A percentile compares a stretch with the other conserved stretches of the same genome.
These are phyloP conservation scores for Trichocomaceae sp. DNA, from an alignment of 2,329 filamentous ascomycete species.

Conservation along the genomic window DNA sequence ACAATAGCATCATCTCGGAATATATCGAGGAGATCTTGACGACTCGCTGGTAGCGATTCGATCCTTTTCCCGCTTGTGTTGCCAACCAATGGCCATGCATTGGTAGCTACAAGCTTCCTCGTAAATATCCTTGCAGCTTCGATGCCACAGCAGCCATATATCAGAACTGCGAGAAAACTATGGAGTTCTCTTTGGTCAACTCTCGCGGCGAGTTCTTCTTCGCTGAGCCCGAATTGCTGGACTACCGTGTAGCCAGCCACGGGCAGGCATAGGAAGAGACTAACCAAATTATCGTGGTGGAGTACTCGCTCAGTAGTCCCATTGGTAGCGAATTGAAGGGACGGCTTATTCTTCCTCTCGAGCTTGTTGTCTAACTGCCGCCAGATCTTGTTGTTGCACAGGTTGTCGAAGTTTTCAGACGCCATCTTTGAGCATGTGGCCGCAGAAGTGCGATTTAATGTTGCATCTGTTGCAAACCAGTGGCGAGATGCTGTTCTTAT, in stretches of 20 bases:
- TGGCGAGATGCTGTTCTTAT: too few species aligned
- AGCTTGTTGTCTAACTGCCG: slow-evolving; percentile 4
- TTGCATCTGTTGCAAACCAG: not conserved
- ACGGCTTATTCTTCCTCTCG: slow-evolving; percentile 9
- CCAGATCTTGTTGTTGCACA: slow-evolving; percentile 6
- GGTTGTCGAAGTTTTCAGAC: slow-evolving; percentile 7
- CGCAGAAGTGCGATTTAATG: not conserved
- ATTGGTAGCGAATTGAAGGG: slow-evolving; percentile 17
- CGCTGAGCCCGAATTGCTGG: slow-evolving; percentile 5
- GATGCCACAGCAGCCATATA: slow-evolving; percentile 24
- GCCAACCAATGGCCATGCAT: slow-evolving; percentile 4
- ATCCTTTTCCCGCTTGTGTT: not conserved
- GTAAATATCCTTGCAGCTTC: slow-evolving; percentile 18
- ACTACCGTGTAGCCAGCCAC: not conserved
- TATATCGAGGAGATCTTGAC: slow-evolving; percentile 2
- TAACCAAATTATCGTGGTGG: slow-evolving; percentile 6
- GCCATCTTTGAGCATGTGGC: not conserved
- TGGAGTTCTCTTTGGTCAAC: slow-evolving; percentile 20
- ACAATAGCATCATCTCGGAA: slow-evolving; percentile 14
- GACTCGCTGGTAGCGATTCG: slow-evolving; percentile 2
- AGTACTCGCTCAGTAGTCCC: slow-evolving; percentile 17
- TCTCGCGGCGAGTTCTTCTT: slow-evolving; percentile 2
- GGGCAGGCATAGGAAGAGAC: slow-evolving; percentile 6
- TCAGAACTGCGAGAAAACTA: slow-evolving; percentile 26
- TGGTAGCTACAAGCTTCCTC: slow-evolving; percentile 1